phyloP scores from a whole-genome alignment of 2,329 filamentous ascomycete species.

The Myrmaecium sp. region DNA sequence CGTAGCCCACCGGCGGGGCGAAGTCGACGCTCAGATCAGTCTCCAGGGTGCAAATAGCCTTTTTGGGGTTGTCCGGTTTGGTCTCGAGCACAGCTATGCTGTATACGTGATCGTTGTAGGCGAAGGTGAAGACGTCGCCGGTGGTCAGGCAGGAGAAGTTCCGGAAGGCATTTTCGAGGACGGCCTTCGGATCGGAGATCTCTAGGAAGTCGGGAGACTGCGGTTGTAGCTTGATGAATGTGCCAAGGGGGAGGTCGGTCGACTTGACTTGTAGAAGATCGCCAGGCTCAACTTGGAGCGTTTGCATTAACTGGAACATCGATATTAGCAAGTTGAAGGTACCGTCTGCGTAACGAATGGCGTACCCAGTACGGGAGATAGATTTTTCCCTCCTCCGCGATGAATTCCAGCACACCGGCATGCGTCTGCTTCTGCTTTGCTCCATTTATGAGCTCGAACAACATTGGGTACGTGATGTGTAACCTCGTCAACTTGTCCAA shows the following conservation, averaged over 20 bases:
- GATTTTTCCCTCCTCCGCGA: slow-evolving; percentile 89
- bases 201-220: slow-evolving; percentile 89
- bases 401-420: slow-evolving; percentile 90
- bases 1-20: slow-evolving; percentile 81
- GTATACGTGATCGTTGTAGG: slow-evolving; percentile 89
- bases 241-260: slow-evolving; percentile 77
- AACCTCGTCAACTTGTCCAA: slow-evolving; percentile 91
- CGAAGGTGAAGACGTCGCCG: slow-evolving; percentile 88
- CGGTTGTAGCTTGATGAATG: slow-evolving; percentile 90
- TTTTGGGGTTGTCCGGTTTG: slow-evolving; percentile 72
- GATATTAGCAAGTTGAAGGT: slow-evolving; percentile 6
- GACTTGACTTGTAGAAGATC: slow-evolving; percentile 92
- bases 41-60: slow-evolving; percentile 80
- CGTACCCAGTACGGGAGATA: slow-evolving; percentile 88
- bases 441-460: slow-evolving; percentile 91
- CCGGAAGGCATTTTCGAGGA: slow-evolving; percentile 88
- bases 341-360: background rate
- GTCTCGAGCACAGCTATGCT: slow-evolving; percentile 87
- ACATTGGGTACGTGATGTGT: slow-evolving; percentile 92
- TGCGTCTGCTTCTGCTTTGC: slow-evolving; percentile 55
- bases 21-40: slow-evolving; percentile 96
- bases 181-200: slow-evolving; percentile 91
- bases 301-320: slow-evolving; percentile 67
- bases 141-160: slow-evolving; percentile 90
- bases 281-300: slow-evolving; percentile 71